Evolutionary conservation across 2,329 filamentous ascomycete species (phyloP), one percentile per base, ranked within the genome.

Genomic region (Meredithiella fracta): DNA sequence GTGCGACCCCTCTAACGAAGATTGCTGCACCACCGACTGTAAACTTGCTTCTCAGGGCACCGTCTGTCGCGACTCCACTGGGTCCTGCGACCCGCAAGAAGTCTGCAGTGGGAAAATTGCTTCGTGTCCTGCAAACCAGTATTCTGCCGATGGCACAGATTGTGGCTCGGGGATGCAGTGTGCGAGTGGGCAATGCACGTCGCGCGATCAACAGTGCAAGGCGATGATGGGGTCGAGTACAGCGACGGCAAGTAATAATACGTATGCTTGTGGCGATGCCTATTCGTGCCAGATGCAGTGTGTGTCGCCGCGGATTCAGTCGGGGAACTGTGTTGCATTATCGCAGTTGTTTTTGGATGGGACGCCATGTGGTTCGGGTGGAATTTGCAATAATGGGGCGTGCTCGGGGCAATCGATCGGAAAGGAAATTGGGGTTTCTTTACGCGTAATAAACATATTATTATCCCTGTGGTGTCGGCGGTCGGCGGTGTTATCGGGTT

Each of bases 291-390:
- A 78, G 60, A 72, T 97, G 53, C 82, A 81, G 51, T 98, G 92
- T 67, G 75, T 77, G 2, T 84, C 83, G 23, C 80, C 86, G 3
- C 72, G 79, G 57, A 82, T 90, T 58, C 79, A 79, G 6, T 60
- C 71, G 4, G 77, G 78, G 58, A 73, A 76, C 6, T 95, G 88
- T 68, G 82, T 85, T 59, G 77, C 77, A 22, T 78, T 94, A 70
- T 83, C 86, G 66, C 89, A 96, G 66, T 92, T 94, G 69, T 97
- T 94, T 69, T 73, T 97, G 29, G 92, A 98, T 65, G 92, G 92
- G 17, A 97, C 92, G 1, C 72, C 78, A 1, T 98, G 92, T 66
- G 76, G 80, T 54, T 85, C 84, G 17, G 86, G 87, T 55, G 92
- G 92, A 5, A 75, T 72, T 57, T 98, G 92, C 68, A 66, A 67